Evolutionary conservation across 805 yeast genomes (phyloP), one percentile per base, ranked within the genome.

Genomic region (Yamadazyma paraphyllophila): DNA sequence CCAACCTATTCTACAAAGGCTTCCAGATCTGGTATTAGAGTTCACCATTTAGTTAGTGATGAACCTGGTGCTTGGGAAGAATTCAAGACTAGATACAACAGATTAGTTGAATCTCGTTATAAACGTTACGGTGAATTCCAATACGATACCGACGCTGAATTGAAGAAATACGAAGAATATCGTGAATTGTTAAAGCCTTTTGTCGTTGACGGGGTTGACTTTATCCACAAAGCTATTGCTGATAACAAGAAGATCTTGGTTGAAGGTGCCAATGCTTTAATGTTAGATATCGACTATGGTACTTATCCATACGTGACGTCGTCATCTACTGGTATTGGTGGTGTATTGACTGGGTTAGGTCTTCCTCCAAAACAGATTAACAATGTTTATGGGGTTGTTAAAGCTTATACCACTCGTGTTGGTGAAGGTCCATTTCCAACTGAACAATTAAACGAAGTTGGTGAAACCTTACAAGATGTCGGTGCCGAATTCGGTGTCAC

Each of bases 391-490:
- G 99, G 99, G 69, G 99, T 94, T 20, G 98, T 92, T 39, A 94
- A 94, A 76, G 98, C 98, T 35, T 94, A 94, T 72, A 94, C 99
- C 38, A 94, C 99, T 31, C 83, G 99, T 71, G 99, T 94, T 45
- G 99, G 99, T 59, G 98, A 91, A 64, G 99, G 99, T 54, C 99
- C 99, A 27, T 94, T 94, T 86, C 97, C 99, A 51, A 85, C 98
- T 46, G 99, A 94, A 71, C 98, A 91, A 66, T 78, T 91, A 63
- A 90, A 92, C 66, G 82, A 72, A 31, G 81, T 74, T 39, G 99
- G 99, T 61, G 96, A 87, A 59, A 80, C 81, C 54, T 76, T 94
- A 62, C 99, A 94, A 68, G 70, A 76, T 36, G 88, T 94, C 52
- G 99, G 99, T 60, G 96, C 91, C 47, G 99, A 94, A 71, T 88